phyloP scores from a whole-genome alignment of 163 green algal genomes.

The Scenedesmus sp. region DNA sequence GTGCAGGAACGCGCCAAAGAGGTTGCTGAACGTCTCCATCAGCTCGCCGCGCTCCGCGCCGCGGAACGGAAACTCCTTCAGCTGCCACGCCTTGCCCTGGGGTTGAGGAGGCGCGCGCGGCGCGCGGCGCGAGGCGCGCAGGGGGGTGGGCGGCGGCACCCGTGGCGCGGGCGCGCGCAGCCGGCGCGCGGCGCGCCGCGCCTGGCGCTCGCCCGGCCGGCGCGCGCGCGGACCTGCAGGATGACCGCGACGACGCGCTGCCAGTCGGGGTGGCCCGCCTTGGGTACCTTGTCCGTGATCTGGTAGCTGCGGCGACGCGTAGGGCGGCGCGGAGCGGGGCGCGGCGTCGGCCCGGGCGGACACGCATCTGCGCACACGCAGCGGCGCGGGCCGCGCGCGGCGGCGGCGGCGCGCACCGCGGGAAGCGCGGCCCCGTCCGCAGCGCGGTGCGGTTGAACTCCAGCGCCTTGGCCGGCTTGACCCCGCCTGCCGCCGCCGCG shows the following conservation, averaged over 20 bases:
- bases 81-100: slow-evolving; percentile 92
- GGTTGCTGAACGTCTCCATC: slow-evolving; percentile 73
- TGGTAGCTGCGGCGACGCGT: slow-evolving; percentile 56
- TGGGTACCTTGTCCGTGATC: slow-evolving; percentile 74
- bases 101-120: too few relatives aligned
- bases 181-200: too few relatives aligned
- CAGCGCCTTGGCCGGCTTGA: background rate
- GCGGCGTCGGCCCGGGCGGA: too few relatives aligned
- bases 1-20: slow-evolving; percentile 73
- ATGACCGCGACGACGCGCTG: slow-evolving; percentile 89
- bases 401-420: background rate
- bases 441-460: slow-evolving; percentile 17
- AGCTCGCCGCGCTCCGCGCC: slow-evolving; percentile 76
- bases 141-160: background rate
- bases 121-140: too few relatives aligned
- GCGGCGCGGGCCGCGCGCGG: too few relatives aligned
- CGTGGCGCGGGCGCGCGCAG: background rate
- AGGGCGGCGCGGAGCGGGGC: too few relatives aligned
- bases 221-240: slow-evolving; percentile 52
- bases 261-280: slow-evolving; percentile 74
- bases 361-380: too few relatives aligned
- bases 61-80: slow-evolving; percentile 87
- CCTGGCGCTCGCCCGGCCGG: background rate
- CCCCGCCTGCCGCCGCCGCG: background rate
- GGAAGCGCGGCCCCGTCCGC: slow-evolving; percentile 7